Evolutionary conservation across 129 eudicot species (phyloP).

Genomic region (Centaurea solstitialis): DNA sequence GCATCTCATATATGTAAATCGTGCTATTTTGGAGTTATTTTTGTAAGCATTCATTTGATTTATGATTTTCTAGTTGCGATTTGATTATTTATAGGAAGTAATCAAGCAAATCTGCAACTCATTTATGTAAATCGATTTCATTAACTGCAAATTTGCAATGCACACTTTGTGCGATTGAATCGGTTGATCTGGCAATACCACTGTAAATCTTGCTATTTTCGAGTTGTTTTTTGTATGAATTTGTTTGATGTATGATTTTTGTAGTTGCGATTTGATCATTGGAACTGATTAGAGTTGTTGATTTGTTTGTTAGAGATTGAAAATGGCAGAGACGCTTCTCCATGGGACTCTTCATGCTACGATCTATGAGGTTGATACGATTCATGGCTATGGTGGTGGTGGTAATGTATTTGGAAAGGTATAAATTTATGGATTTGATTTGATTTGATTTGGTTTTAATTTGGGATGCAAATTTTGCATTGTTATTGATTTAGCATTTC

Average conservation of each 20-base stretch:
- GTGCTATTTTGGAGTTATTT: slow-evolving; percentile 1
- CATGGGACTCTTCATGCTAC: slow-evolving; percentile 82
- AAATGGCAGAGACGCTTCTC: slow-evolving; percentile 54
- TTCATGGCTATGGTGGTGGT: slow-evolving; percentile 41
- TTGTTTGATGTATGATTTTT: not conserved
- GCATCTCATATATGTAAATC: not conserved
- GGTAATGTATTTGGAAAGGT: slow-evolving; percentile 50
- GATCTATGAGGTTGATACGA: slow-evolving; percentile 63
- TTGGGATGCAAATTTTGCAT: not conserved
- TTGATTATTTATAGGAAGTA: not conserved
- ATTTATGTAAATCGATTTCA: too few relatives aligned
- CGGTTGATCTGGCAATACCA: not conserved
- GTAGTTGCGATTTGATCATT: slow-evolving; percentile 6
- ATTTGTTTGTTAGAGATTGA: slow-evolving; percentile 28
- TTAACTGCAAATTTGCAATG: too few relatives aligned
- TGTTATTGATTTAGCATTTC: not conserved
- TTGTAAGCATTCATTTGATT: not conserved
- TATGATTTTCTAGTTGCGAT: not conserved
- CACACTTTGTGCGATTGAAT: not conserved
- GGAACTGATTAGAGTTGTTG: not conserved
- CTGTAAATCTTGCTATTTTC: slow-evolving; percentile 1
- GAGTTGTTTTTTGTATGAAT: not conserved
- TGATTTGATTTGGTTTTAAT: not conserved
- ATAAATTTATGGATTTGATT: not conserved
- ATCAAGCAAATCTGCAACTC: not conserved